Evolutionary conservation across 2,329 filamentous ascomycete species (phyloP).

Genomic region (Apiospora rasikravindrae): DNA sequence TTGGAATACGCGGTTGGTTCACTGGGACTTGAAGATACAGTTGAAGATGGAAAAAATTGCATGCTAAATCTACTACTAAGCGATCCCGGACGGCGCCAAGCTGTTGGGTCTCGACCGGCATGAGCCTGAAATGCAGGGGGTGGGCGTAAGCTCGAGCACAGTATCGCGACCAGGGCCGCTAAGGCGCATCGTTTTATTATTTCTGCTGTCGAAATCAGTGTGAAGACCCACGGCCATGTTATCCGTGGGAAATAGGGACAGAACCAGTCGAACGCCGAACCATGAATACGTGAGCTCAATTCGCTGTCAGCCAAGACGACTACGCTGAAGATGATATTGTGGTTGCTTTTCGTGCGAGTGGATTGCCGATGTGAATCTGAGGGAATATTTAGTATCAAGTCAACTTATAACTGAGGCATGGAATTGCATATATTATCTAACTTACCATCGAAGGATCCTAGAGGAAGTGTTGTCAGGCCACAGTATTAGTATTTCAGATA

Average conservation of each 20-base stretch:
- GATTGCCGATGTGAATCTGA: neutral
- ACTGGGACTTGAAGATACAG: neutral
- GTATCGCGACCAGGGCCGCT: neutral
- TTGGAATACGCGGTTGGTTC: neutral
- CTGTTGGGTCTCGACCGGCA: neutral
- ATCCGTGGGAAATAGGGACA: constrained; percentile 19
- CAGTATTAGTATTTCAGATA: constrained; percentile 69
- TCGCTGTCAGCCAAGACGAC: constrained; percentile 11
- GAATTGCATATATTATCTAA: neutral
- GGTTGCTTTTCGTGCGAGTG: neutral
- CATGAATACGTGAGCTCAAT: constrained; percentile 20
- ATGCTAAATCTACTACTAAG: constrained; percentile 10
- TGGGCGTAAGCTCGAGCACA: neutral
- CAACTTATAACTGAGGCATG: neutral
- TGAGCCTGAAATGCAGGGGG: neutral
- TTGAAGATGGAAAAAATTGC: neutral
- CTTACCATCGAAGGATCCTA: constrained; percentile 47
- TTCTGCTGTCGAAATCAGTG: constrained; percentile 22
- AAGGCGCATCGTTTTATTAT: neutral
- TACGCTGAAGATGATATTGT: neutral
- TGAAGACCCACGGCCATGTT: constrained; percentile 17
- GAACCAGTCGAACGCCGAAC: constrained; percentile 19
- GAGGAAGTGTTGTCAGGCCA: constrained; percentile 49
- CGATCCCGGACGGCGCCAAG: neutral
- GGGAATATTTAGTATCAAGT: neutral